Evolutionary conservation across 257 asterid species (phyloP).

Genomic region (Nicotiana tomentosiformis): DNA sequence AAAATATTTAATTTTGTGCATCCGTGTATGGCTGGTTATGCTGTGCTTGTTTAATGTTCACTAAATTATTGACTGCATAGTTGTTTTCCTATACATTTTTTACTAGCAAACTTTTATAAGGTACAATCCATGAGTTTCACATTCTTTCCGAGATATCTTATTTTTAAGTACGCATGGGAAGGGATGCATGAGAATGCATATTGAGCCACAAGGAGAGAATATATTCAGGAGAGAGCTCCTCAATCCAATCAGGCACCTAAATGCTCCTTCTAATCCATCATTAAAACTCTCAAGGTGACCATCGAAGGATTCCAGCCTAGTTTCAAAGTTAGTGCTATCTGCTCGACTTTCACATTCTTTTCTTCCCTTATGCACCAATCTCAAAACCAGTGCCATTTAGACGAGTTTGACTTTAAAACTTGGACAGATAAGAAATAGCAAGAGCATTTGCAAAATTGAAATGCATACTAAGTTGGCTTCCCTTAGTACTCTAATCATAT

Average conservation of each 20-base stretch:
- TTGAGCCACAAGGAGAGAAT: constrained; percentile 1
- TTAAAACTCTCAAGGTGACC: constrained; percentile 15
- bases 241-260: constrained; percentile 27
- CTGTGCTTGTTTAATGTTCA: constrained; percentile 1
- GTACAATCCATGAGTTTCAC: neutral
- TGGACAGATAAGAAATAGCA: neutral
- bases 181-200: neutral
- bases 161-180: neutral
- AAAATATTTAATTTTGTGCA: neutral
- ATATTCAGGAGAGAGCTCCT: constrained; percentile 23
- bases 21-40: neutral
- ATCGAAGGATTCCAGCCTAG: constrained; percentile 20
- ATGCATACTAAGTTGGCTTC: neutral
- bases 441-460: neutral
- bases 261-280: constrained; percentile 21
- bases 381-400: constrained; percentile 1
- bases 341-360: constrained; percentile 3
- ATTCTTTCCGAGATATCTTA: neutral
- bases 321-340: constrained; percentile 14
- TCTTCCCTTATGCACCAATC: neutral
- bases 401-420: neutral
- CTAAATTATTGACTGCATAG: neutral
- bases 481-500: neutral
- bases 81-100: neutral
- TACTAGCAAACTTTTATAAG: neutral